Evolutionary conservation across 176 grass and related monocot genomes (phyloP), one percentile per base, ranked within the genome.

Genomic region (Hsuehochloa calcarea): DNA sequence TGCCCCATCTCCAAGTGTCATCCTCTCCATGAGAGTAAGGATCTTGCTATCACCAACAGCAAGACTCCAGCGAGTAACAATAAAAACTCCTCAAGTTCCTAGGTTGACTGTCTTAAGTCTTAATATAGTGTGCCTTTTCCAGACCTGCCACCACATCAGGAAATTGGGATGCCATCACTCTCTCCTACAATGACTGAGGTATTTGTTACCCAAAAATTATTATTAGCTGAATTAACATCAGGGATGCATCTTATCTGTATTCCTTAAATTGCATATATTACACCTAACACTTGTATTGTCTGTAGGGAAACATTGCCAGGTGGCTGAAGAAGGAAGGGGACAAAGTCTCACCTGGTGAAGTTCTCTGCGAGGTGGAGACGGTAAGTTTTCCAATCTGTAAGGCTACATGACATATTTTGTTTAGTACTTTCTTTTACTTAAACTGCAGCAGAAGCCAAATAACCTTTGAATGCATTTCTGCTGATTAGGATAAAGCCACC

Each of bases 271-370:
- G 14, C 4, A 82, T 81, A 60, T 71, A 52, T 31, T 68, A 2
- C 68, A 82, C 52, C 34, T 37, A 40, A 43, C 50, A 77, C 37
- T 46, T 82, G 23, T 89, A 64, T 87, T 81, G 61, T n/a, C 73
- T 87, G 61, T 47, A 98, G 96, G 96, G 96, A 69, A 98, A 98
- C 86, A 95, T 98, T 89, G 93, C 79, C 68, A 98, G 72, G 83
- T 98, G 96, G 96, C 23, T 94, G 74, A 99, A 96, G 78, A 99
- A 99, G 84, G 96, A 94, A 99, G 96, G 96, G 49, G 96, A 99
- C 59, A 92, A 92, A 85, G 89, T 99, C 34, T 87, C 91, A 25
- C 88, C 96, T 59, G 91, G 93, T 75, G 93, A 99, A 87, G 93
- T 99, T 80, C 90, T 99, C 34, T 99, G 96, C 0, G 93, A 99